Evolutionary conservation across 2,329 filamentous ascomycete genomes (phyloP).

Genomic region (Penicillium sp.): DNA sequence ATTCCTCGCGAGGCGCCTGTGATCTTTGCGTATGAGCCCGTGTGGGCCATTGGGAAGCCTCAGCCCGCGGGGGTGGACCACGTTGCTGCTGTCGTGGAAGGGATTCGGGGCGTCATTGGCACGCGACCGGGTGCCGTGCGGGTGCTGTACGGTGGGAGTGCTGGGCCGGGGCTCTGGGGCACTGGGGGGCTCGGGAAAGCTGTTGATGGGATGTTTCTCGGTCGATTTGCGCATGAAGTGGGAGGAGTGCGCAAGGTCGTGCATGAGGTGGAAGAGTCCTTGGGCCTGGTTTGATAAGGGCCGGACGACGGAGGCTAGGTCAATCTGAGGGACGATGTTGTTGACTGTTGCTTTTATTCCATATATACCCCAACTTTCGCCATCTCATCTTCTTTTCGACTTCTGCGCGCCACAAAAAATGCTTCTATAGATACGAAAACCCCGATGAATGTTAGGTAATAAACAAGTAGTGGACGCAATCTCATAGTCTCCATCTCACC

Average conservation of each 20-base stretch:
- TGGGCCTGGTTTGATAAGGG: slow-evolving; percentile 13
- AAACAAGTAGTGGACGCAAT: too few relatives aligned
- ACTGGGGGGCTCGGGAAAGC: slow-evolving; percentile 53
- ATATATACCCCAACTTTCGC: too few relatives aligned
- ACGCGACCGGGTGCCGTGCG: slow-evolving; percentile 54
- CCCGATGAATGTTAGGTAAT: too few relatives aligned
- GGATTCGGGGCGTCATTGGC: slow-evolving; percentile 52
- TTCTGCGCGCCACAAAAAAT: too few relatives aligned
- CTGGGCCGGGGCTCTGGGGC: slow-evolving; percentile 68
- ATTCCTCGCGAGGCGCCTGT: slow-evolving; percentile 61
- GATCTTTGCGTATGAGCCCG: slow-evolving; percentile 78
- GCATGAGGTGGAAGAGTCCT: slow-evolving; percentile 56
- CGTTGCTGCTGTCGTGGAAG: slow-evolving; percentile 63
- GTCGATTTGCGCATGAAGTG: slow-evolving; percentile 73
- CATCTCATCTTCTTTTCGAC: too few relatives aligned
- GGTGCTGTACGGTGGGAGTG: slow-evolving; percentile 76
- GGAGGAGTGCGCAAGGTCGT: slow-evolving; percentile 66
- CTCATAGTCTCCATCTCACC: too few relatives aligned
- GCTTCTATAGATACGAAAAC: too few relatives aligned
- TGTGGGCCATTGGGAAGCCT: slow-evolving; percentile 77
- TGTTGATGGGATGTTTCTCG: slow-evolving; percentile 75
- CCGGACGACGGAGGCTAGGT: not conserved
- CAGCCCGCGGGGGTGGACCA: slow-evolving; percentile 67
- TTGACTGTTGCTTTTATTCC: too few relatives aligned
- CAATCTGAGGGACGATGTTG: too few relatives aligned